Evolutionary conservation across 306 rosid genomes (phyloP).

Genomic region (Begonia loranthoides): DNA sequence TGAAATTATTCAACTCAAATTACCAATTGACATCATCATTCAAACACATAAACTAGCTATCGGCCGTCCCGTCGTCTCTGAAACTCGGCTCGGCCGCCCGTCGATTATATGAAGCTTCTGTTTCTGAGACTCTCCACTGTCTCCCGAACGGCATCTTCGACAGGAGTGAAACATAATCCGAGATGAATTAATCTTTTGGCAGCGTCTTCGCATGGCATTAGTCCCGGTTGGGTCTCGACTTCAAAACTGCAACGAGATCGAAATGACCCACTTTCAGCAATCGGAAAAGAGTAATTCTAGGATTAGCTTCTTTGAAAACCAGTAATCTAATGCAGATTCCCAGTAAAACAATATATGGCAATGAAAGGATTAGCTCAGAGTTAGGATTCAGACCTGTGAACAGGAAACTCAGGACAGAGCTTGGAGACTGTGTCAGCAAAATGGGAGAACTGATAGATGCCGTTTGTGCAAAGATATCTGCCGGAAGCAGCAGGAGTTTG

Average conservation of each 20-base stretch:
- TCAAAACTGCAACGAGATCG: constrained; percentile 36
- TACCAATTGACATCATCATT: no score
- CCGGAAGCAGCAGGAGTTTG: constrained; percentile 58
- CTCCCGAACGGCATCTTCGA: constrained; percentile 59
- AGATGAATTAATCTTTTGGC: constrained; percentile 56
- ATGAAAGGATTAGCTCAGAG: no score
- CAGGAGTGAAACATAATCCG: constrained; percentile 54
- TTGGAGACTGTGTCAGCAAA: constrained; percentile 45
- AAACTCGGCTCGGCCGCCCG: background rate
- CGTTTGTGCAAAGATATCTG: constrained; percentile 76
- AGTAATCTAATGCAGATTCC: no score
- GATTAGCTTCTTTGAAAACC: no score
- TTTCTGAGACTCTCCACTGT: constrained; percentile 51
- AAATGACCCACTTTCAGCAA: background rate
- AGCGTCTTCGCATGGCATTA: constrained; percentile 47
- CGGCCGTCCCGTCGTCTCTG: no score
- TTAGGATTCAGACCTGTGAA: constrained; percentile 49
- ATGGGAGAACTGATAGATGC: constrained; percentile 44
- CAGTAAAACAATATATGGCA: no score
- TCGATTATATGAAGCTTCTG: constrained; percentile 41
- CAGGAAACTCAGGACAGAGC: constrained; percentile 49
- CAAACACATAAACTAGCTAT: no score
- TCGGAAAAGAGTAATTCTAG: no score
- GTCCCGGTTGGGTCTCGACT: constrained; percentile 64
- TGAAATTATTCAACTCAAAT: no score